Conservation (phyloP, 331 rosid genomes). For the Stylosanthes scabra region DNA sequence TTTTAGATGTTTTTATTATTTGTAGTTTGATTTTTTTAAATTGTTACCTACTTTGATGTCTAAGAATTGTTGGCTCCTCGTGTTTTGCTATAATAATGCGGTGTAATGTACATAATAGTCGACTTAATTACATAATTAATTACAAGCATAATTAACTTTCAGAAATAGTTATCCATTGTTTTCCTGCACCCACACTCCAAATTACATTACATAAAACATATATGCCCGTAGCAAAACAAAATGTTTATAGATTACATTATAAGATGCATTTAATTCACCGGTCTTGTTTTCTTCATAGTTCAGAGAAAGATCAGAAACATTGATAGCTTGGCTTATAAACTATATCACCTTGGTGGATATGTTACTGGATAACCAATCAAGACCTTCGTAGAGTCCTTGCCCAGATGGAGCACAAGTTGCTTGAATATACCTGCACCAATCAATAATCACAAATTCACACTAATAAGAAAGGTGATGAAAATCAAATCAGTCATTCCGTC, state of each 20-base stretch:
- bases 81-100: background rate
- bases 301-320: background rate
- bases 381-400: constrained; percentile 74
- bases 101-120: background rate
- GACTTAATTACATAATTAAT: background rate
- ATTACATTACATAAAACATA: background rate
- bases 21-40: too few species aligned
- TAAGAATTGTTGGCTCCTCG: too few species aligned
- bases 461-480: too few species aligned
- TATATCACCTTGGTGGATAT: constrained; percentile 52
- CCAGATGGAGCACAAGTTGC: constrained; percentile 65
- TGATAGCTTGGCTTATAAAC: background rate
- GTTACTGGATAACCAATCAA: constrained; percentile 75
- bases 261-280: background rate
- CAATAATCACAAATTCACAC: too few species aligned
- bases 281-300: background rate
- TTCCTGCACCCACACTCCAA: background rate
- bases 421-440: constrained; percentile 61
- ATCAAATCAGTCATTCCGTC: too few species aligned
- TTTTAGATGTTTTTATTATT: too few species aligned
- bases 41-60: too few species aligned
- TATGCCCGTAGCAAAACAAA: too few species aligned
- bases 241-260: background rate
- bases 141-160: background rate
- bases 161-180: background rate